Conservation (phyloP, 1,284 basidiomycete species). For the Moesziomyces globuligerus region DNA sequence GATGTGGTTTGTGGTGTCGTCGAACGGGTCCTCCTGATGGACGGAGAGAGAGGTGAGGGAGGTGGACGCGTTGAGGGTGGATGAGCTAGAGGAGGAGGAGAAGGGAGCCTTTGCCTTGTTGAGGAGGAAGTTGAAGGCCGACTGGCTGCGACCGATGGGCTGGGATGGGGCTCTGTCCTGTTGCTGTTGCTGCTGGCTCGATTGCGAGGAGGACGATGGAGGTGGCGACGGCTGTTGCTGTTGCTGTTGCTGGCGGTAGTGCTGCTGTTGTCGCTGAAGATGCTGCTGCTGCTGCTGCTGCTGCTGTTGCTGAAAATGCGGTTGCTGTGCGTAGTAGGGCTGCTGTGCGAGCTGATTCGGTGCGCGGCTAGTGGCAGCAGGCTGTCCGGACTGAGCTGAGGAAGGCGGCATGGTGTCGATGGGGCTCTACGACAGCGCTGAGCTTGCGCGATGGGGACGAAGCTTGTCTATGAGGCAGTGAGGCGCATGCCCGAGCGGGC, state of each 20-base stretch:
- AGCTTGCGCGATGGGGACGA: neutral
- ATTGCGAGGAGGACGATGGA: neutral
- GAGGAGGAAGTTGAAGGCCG: conserved; percentile 61
- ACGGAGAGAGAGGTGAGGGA: conserved; percentile 45
- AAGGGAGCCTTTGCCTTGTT: conserved; percentile 61
- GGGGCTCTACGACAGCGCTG: neutral
- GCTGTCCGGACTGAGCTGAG: conserved; percentile 18
- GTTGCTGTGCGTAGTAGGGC: neutral
- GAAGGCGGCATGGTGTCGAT: conserved; percentile 23
- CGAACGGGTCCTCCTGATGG: conserved; percentile 37
- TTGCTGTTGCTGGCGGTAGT: conserved; percentile 8
- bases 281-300: conserved; percentile 12
- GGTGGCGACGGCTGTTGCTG: conserved; percentile 4
- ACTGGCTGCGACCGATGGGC: conserved; percentile 56
- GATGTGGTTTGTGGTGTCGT: conserved; percentile 40
- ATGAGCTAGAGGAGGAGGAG: conserved; percentile 45
- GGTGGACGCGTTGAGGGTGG: conserved; percentile 43
- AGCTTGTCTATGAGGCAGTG: neutral
- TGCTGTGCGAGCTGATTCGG: conserved; percentile 15
- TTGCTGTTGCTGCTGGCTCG: neutral
- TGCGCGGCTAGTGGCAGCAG: conserved; percentile 14
- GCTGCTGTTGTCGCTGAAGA: conserved; percentile 5
- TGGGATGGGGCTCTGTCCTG: conserved; percentile 22
- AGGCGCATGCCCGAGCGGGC: neutral
- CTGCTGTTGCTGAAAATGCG: conserved; percentile 13